Evolutionary conservation across 2,329 filamentous ascomycete genomes (phyloP).

Genomic region (Chaetomium strumarium): DNA sequence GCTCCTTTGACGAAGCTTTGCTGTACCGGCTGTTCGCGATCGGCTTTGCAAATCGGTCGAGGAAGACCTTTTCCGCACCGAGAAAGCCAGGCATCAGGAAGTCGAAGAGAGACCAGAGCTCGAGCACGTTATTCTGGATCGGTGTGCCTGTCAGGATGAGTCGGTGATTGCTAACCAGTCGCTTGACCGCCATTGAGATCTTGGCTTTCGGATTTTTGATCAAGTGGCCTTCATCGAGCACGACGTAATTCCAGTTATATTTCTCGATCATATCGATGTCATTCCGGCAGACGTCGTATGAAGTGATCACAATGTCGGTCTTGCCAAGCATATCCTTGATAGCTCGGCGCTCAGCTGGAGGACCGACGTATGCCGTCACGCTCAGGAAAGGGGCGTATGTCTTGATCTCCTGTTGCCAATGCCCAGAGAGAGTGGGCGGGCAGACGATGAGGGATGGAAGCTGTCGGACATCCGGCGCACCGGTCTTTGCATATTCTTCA

Average conservation of each 20-base stretch:
- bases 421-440: conserved; percentile 89
- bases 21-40: conserved; percentile 92
- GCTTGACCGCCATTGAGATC: conserved; percentile 88
- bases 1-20: conserved; percentile 96
- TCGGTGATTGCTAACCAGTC: conserved; percentile 82
- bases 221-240: conserved; percentile 92
- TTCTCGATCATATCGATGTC: conserved; percentile 79
- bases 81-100: conserved; percentile 99
- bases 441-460: conserved; percentile 93
- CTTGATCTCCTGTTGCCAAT: conserved; percentile 98
- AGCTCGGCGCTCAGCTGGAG: conserved; percentile 70
- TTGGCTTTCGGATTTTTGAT: conserved; percentile 99
- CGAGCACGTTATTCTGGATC: conserved; percentile 95
- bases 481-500: conserved; percentile 81
- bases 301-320: conserved; percentile 92
- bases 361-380: conserved; percentile 85
- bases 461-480: conserved; percentile 68
- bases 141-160: conserved; percentile 95
- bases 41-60: conserved; percentile 90
- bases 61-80: conserved; percentile 89
- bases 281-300: conserved; percentile 96
- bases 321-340: conserved; percentile 63
- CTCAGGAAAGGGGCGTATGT: conserved; percentile 91
- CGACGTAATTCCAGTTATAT: conserved; percentile 94
- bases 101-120: conserved; percentile 96